Evolutionary conservation across 306 rosid genomes (phyloP).

Genomic region (Luffa acutangula): DNA sequence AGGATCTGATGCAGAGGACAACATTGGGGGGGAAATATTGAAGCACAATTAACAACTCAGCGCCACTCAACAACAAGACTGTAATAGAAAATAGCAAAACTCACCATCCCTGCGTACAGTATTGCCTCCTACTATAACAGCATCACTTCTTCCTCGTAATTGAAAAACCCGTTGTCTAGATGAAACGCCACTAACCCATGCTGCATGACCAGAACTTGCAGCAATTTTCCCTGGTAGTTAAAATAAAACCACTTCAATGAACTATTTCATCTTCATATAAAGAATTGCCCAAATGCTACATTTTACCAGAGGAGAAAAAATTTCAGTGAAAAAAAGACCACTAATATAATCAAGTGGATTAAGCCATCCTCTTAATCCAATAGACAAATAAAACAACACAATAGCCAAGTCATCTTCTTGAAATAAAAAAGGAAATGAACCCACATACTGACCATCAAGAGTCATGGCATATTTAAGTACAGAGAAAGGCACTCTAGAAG

Average conservation of each 20-base stretch:
- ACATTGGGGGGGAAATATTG: neutral
- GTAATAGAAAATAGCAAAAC: constrained; percentile 17
- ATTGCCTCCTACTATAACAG: constrained; percentile 82
- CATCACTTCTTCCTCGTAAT: constrained; percentile 82
- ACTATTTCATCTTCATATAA: no score
- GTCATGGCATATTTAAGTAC: constrained; percentile 96
- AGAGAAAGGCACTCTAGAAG: constrained; percentile 73
- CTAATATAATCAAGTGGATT: neutral
- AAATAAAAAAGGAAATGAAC: neutral
- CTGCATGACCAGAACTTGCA: constrained; percentile 69
- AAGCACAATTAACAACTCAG: neutral
- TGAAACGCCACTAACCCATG: constrained; percentile 73
- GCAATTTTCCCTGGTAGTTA: constrained; percentile 67
- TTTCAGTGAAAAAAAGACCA: neutral
- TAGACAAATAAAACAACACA: neutral
- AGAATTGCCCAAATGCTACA: neutral
- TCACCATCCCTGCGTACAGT: constrained; percentile 82
- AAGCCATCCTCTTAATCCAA: neutral
- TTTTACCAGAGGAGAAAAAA: neutral
- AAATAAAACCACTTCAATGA: neutral
- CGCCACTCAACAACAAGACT: neutral
- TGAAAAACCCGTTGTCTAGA: constrained; percentile 76
- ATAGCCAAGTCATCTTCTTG: neutral
- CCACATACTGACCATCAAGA: constrained; percentile 64
- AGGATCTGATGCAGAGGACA: constrained; percentile 44